Percentiles rank a stretch among this genome's conserved stretches.
Evolutionary conservation across 176 grass and related monocot genomes (phyloP).

Genomic region (Ensete glaucum): DNA sequence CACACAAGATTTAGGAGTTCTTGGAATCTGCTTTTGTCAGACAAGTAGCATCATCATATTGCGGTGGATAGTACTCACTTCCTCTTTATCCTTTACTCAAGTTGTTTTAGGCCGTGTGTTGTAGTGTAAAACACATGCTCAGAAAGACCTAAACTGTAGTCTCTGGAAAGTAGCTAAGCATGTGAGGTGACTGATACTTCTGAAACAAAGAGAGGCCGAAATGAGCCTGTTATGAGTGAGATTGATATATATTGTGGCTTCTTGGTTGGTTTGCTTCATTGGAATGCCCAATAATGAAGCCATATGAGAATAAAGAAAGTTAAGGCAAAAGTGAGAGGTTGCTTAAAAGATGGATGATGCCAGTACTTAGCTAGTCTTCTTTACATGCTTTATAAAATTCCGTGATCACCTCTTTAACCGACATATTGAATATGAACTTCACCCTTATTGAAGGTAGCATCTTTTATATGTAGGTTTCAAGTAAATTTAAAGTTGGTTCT

Average conservation of each 20-base stretch:
- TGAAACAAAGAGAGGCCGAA: not conserved
- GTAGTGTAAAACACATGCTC: no score
- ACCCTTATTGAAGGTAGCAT: slow-evolving; percentile 5
- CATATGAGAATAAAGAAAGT: not conserved
- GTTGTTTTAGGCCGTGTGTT: no score
- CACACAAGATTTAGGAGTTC: not conserved
- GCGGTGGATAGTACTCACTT: not conserved
- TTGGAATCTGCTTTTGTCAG: not conserved
- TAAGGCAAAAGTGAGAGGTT: not conserved
- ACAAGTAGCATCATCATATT: not conserved
- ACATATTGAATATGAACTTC: not conserved
- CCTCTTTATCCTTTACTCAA: not conserved
- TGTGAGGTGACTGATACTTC: not conserved
- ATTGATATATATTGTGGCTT: not conserved
- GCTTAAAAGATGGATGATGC: not conserved
- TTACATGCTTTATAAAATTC: not conserved
- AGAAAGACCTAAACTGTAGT: not conserved
- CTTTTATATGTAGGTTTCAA: not conserved
- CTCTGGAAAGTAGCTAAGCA: not conserved
- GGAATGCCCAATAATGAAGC: not conserved
- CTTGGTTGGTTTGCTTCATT: not conserved
- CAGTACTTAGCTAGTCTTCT: not conserved
- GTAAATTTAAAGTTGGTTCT: not conserved
- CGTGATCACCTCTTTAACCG: not conserved
- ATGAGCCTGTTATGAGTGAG: not conserved